A percentile compares a stretch with the other conserved stretches of the same genome.
These are phyloP conservation scores for Mycena amicta DNA, from an alignment of 768 basidiomycete genomes.

Conservation along the genomic window DNA sequence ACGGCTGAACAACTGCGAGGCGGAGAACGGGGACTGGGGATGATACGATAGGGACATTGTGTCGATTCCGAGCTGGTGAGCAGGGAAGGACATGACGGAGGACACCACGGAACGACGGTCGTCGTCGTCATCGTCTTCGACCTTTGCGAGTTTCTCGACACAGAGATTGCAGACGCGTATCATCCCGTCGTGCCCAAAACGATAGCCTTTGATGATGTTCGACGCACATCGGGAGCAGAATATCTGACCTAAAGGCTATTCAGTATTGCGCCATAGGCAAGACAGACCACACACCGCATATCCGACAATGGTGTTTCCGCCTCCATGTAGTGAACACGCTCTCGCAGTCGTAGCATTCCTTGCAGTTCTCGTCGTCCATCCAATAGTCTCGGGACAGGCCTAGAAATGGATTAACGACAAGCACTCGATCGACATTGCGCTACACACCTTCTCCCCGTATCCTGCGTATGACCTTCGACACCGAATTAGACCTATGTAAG, in stretches of 20 bases:
- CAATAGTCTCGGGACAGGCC: constrained; percentile 94
- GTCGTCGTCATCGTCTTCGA: constrained; percentile 88
- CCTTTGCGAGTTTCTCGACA: constrained; percentile 87
- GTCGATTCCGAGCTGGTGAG: constrained; percentile 71
- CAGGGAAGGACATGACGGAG: constrained; percentile 69
- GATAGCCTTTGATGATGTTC: constrained; percentile 91
- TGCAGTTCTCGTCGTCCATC: constrained; percentile 98
- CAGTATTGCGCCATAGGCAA: neutral
- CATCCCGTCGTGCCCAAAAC: constrained; percentile 95
- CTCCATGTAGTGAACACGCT: constrained; percentile 93
- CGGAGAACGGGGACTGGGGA: constrained; percentile 85
- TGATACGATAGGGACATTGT: constrained; percentile 40
- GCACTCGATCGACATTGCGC: constrained; percentile 1
- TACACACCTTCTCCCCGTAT: constrained; percentile 83
- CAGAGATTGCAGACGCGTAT: constrained; percentile 95
- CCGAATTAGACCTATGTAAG: constrained; percentile 75
- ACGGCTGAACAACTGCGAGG: constrained; percentile 80
- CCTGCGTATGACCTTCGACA: constrained; percentile 88
- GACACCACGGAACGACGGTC: constrained; percentile 82
- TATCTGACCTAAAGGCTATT: constrained; percentile 73
- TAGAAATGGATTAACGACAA: constrained; percentile 29
- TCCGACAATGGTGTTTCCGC: constrained; percentile 95
- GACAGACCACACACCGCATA: constrained; percentile 69
- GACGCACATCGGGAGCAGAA: constrained; percentile 98
- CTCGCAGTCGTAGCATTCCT: constrained; percentile 95